These are phyloP conservation scores for Colletotrichum orbiculare DNA, from an alignment of 2,329 filamentous ascomycete species.

Conservation along the genomic window DNA sequence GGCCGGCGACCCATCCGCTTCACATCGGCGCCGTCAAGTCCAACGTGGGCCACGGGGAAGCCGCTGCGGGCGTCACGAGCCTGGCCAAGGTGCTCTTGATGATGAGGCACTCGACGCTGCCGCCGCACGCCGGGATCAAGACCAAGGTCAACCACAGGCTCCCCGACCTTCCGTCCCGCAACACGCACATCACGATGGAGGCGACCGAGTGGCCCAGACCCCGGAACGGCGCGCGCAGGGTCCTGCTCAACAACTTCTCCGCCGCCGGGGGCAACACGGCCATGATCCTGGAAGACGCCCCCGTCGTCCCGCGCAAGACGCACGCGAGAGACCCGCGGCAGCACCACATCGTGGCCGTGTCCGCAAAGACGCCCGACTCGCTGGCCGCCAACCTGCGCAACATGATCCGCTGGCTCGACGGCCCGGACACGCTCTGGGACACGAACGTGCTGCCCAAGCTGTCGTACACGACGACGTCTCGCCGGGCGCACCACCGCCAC, in stretches of 20 bases:
- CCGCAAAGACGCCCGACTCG: conserved; percentile 66
- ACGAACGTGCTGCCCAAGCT: conserved; percentile 66
- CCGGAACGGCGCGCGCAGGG: conserved; percentile 57
- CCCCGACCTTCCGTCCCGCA: conserved; percentile 66
- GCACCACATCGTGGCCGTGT: conserved; percentile 68
- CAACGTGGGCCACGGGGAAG: conserved; percentile 72
- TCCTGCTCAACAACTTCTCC: conserved; percentile 76
- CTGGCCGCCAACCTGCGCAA: conserved; percentile 69
- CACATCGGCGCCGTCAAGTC: conserved; percentile 73
- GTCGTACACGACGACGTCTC: conserved; percentile 76
- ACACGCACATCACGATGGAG: conserved; percentile 68
- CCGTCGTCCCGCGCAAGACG: conserved; percentile 53
- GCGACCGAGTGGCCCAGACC: conserved; percentile 59
- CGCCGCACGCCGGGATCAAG: conserved; percentile 76
- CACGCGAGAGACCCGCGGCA: conserved; percentile 41
- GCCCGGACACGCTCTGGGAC: conserved; percentile 63
- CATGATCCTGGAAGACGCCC: conserved; percentile 72
- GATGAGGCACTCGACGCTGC: conserved; percentile 71
- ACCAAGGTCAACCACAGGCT: conserved; percentile 69
- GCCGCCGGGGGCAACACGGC: conserved; percentile 79
- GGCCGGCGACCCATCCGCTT: conserved; percentile 54
- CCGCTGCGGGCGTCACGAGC: conserved; percentile 69
- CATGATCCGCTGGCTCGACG: conserved; percentile 60
- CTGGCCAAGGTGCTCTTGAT: conserved; percentile 74
- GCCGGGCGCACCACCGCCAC: conserved; percentile 62